Evolutionary conservation across 495 filamentous ascomycete genomes (phyloP), one percentile per base, ranked within the genome.

Genomic region (Xylaria venustula): DNA sequence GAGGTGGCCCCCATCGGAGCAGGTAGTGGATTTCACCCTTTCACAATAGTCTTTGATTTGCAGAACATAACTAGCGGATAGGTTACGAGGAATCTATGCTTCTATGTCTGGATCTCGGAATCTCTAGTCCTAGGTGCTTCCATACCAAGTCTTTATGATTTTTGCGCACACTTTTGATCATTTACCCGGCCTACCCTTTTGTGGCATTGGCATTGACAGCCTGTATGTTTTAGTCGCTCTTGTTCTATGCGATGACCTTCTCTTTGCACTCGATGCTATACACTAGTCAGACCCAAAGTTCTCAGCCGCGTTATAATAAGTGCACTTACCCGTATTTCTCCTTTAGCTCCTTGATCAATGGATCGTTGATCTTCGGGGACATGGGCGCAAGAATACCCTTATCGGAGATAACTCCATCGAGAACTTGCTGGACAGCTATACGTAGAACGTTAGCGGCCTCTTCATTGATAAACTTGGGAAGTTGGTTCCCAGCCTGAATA

Each of bases 311-410:
- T 46, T 28, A 4, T 15, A 28, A 45, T 9, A 49, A 23, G 12
- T 26, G n/a, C 6, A 51, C 56, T 59, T 44, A 59, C 19, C 78
- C 82, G 45, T 86, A 87, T 41, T 86, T 81, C 32, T 85, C 82
- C 75, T 86, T 87, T 51, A 89, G 77, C 72, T 88, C 85, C 78
- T 87, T 85, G 71, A 90, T 86, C 54, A 91, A 70, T 55, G 89
- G 87, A 49, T 81, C 77, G 71, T 85, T 87, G 69, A 96, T 88
- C 62, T 89, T 83, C 30, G 78, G 75, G 58, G 73, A 85, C 85
- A 96, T 89, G 2, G 93, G 93, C 45, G 93, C 93, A 44, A 97
- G 70, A 48, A 97, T 77, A 67, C 91, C 90, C 76, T 85, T 90
- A 65, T 90, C 81, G 48, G 77, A 80, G 65, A 97, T 88, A 8